Evolutionary conservation across 768 basidiomycete species (phyloP).

Genomic region (Gelatoporia subvermispora): DNA sequence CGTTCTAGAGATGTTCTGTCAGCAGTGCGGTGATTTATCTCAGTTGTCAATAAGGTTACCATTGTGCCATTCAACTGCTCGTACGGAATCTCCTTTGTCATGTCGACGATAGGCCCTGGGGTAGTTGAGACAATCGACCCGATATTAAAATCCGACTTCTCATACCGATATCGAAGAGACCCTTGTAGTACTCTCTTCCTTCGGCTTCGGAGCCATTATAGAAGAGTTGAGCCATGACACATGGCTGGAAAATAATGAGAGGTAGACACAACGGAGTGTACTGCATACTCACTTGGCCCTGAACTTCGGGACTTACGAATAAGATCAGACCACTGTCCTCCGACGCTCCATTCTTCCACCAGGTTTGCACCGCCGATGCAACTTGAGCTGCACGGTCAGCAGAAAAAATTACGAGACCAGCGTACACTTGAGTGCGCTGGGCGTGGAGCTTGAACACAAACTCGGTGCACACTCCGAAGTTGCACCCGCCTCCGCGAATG

Average conservation of each 20-base stretch:
- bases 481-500: constrained; percentile 48
- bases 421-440: constrained; percentile 45
- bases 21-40: not conserved
- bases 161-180: constrained; percentile 41
- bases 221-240: constrained; percentile 33
- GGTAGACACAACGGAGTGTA: no score
- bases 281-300: constrained; percentile 25
- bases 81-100: constrained; percentile 41
- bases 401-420: constrained; percentile 36
- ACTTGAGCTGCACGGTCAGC: constrained; percentile 15
- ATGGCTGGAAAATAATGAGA: constrained; percentile 28
- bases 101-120: constrained; percentile 37
- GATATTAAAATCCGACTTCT: not conserved
- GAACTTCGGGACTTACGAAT: constrained; percentile 32
- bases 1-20: constrained; percentile 30
- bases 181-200: constrained; percentile 38
- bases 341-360: constrained; percentile 30
- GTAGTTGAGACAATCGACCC: not conserved
- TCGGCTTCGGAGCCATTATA: constrained; percentile 49
- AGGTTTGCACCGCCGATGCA: constrained; percentile 25
- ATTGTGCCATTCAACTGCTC: constrained; percentile 38
- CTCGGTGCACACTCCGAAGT: constrained; percentile 52
- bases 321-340: constrained; percentile 37
- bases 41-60: constrained; percentile 20
- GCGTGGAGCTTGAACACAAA: constrained; percentile 44